Base-by-base conservation (phyloP, 1,284 basidiomycete species). In the Apiotrichum brassicae region DNA sequence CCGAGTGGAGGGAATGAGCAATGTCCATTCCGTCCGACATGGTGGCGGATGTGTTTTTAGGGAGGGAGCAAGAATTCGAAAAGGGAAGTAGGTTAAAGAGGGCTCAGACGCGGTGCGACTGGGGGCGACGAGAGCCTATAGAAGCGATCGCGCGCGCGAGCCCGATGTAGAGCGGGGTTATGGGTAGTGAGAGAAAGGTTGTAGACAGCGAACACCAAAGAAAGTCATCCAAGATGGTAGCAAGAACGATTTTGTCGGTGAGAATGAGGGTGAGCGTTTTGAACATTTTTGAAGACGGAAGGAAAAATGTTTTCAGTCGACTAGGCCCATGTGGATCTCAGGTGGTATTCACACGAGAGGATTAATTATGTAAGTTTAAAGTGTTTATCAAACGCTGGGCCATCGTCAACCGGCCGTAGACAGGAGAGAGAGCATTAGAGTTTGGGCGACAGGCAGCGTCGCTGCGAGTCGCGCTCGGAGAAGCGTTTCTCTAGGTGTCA, bases 1-100 rank as follows among this genome's bases (percentile, higher is more conserved):
- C 83, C 5, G 90, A 86, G 14, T 89, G 84, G 49, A 98, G 76
- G 20, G 94, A 85, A 65, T 88, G 82, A 8, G 92, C 81, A 73
- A 95, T 88, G 73, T 99, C 94, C 94, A 98, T 98, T 11, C 43
- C 32, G 33, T 44, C 43, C 14, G 32, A 25, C 43, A 44, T 44
- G 32, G 33, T 36, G 57, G 22, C 18, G n/a, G 34, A 13, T 19
- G 22, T 26, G 33, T 24, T 37, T 19, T 38, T 37, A 6, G 5
- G 9, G 28, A 5, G 28, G n/a, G n/a, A n/a, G n/a, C n/a, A n/a
- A n/a, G n/a, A n/a, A n/a, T n/a, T n/a, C n/a, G n/a, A n/a, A n/a
- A n/a, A n/a, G n/a, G n/a, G n/a, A n/a, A n/a, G n/a, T n/a, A n/a
- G n/a, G n/a, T n/a, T n/a, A 19, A 23, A 42, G 35, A 23, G 23